Evolutionary conservation across 768 basidiomycete species (phyloP).

Genomic region (Amanita rubescens): DNA sequence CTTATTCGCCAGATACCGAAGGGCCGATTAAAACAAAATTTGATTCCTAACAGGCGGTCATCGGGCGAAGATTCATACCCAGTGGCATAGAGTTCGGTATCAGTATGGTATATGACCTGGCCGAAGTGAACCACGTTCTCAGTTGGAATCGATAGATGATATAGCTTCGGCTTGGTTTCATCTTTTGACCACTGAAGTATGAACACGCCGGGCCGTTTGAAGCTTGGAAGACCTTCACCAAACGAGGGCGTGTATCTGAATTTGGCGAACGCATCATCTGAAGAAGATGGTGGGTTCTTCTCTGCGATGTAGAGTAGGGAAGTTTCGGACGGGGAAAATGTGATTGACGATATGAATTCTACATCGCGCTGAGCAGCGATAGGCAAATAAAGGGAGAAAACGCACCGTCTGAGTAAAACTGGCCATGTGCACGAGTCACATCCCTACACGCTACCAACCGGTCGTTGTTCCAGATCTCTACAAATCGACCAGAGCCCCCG

Average conservation of each 20-base stretch:
- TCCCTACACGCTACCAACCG: constrained; percentile 40
- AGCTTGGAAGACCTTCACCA: constrained; percentile 54
- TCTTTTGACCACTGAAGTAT: constrained; percentile 46
- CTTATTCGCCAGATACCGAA: constrained; percentile 49
- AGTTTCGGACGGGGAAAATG: constrained; percentile 46
- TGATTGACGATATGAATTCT: constrained; percentile 47
- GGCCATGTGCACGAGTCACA: constrained; percentile 49
- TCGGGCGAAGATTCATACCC: constrained; percentile 56
- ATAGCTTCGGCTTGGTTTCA: constrained; percentile 8
- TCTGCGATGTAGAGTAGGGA: constrained; percentile 59
- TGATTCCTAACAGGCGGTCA: constrained; percentile 51
- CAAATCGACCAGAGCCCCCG: constrained; percentile 36
- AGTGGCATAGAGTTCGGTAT: constrained; percentile 40
- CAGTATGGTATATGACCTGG: constrained; percentile 44
- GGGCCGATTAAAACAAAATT: constrained; percentile 53
- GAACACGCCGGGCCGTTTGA: constrained; percentile 46
- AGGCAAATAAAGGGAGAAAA: too few relatives aligned
- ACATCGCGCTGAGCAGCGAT: background rate
- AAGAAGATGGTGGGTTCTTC: constrained; percentile 27
- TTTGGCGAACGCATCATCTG: constrained; percentile 30
- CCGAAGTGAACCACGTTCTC: constrained; percentile 35
- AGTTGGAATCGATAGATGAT: constrained; percentile 9
- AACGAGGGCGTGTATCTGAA: constrained; percentile 53
- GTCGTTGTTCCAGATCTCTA: constrained; percentile 52
- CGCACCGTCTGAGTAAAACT: constrained; percentile 61